Conservation (phyloP, 2,329 filamentous ascomycete genomes). For the Arthrobotrys musiformis region DNA sequence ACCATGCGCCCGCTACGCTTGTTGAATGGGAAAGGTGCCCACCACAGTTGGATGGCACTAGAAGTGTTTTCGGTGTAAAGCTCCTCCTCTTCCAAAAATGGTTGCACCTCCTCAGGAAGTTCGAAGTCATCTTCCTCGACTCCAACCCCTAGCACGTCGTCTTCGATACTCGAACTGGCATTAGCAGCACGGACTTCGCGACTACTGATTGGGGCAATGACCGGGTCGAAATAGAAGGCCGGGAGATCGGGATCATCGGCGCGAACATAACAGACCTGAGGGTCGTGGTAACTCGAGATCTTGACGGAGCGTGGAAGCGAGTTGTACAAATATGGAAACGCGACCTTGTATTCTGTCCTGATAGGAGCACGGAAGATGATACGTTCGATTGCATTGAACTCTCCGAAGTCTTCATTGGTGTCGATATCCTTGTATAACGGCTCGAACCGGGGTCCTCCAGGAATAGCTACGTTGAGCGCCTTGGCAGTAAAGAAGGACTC, state of each 20-base stretch:
- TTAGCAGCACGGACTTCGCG: conserved; percentile 94
- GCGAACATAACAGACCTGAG: conserved; percentile 89
- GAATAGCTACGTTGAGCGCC: conserved; percentile 94
- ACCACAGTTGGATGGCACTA: conserved; percentile 93
- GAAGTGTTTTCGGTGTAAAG: conserved; percentile 89
- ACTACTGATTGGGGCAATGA: conserved; percentile 96
- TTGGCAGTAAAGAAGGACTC: conserved; percentile 96
- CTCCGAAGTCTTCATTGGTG: conserved; percentile 98
- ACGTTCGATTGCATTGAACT: conserved; percentile 98
- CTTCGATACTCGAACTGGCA: conserved; percentile 88
- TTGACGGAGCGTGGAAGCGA: conserved; percentile 94
- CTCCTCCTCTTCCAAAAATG: conserved; percentile 89
- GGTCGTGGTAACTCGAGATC: conserved; percentile 91
- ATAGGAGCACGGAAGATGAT: conserved; percentile 98
- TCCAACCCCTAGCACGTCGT: conserved; percentile 86
- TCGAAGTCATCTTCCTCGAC: conserved; percentile 88
- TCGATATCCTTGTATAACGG: conserved; percentile 98
- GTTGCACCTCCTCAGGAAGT: conserved; percentile 80
- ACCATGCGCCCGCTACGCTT: conserved; percentile 95
- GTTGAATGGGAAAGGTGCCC: conserved; percentile 97
- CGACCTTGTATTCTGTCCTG: conserved; percentile 93
- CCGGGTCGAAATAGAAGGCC: conserved; percentile 97
- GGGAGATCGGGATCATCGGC: conserved; percentile 89
- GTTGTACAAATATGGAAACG: conserved; percentile 95
- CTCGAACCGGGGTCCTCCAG: conserved; percentile 96